Conservation (phyloP, 306 rosid species). For the Cucurbita ficifolia region DNA sequence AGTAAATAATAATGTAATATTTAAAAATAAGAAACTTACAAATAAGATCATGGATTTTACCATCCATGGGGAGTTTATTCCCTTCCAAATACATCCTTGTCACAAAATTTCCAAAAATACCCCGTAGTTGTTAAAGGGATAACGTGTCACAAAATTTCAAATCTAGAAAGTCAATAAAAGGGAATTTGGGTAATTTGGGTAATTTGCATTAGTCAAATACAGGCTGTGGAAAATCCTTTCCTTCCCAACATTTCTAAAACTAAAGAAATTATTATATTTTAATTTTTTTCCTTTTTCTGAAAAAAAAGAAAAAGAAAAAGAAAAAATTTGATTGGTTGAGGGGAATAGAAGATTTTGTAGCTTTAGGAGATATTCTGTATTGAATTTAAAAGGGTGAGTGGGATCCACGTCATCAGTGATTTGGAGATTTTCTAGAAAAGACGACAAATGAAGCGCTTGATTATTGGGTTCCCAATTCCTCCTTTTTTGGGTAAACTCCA, state of each 20-base stretch:
- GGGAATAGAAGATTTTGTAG: neutral
- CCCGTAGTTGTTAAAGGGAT: neutral
- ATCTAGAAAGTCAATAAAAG: neutral
- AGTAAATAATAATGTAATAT: too few species aligned
- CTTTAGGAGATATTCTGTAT: neutral
- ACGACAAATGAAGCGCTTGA: neutral
- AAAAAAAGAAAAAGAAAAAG: too few species aligned
- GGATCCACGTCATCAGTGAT: neutral
- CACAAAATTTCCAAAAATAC: neutral
- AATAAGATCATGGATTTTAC: too few species aligned
- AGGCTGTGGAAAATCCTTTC: neutral
- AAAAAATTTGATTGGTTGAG: too few species aligned
- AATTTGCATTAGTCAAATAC: neutral
- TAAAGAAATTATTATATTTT: neutral
- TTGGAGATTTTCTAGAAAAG: neutral
- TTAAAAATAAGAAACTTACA: too few species aligned
- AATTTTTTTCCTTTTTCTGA: neutral
- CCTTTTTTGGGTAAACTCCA: neutral
- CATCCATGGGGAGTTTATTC: neutral
- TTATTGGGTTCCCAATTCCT: neutral
- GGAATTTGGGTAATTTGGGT: neutral
- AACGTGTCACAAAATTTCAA: neutral
- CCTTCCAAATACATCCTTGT: neutral
- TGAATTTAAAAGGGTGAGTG: neutral
- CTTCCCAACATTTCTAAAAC: neutral